Conservation (phyloP, 768 basidiomycete genomes). For the Calocera cornea region DNA sequence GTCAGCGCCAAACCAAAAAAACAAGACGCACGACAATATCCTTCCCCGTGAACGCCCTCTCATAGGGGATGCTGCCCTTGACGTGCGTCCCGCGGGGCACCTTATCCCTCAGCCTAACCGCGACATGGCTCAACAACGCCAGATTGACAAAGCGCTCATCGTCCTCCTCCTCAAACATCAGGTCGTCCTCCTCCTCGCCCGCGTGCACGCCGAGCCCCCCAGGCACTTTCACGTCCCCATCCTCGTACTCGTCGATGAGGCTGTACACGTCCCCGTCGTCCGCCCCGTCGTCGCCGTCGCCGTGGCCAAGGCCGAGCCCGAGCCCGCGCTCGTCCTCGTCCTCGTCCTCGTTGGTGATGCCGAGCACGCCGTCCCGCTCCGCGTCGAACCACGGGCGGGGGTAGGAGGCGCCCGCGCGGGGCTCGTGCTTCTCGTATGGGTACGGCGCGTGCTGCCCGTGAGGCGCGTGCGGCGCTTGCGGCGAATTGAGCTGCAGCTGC, state of each 20-base stretch:
- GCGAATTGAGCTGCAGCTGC: neutral
- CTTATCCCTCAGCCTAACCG: slow-evolving; percentile 77
- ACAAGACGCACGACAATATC: slow-evolving; percentile 74
- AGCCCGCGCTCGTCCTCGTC: neutral
- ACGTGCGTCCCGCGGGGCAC: slow-evolving; percentile 77
- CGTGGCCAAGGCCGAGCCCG: neutral
- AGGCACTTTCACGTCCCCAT: slow-evolving; percentile 1
- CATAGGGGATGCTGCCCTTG: slow-evolving; percentile 87
- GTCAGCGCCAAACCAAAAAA: neutral
- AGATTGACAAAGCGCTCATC: slow-evolving; percentile 76
- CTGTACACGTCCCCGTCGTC: neutral
- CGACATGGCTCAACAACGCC: slow-evolving; percentile 73
- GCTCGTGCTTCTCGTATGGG: too few species aligned
- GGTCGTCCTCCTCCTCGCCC: slow-evolving; percentile 30
- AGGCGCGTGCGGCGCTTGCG: neutral
- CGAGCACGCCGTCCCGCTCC: neutral
- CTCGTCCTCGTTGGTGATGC: neutral
- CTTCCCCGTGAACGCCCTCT: slow-evolving; percentile 81
- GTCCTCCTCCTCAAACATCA: slow-evolving; percentile 38
- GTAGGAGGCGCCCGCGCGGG: too few species aligned
- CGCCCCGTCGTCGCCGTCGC: neutral
- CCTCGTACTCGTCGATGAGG: slow-evolving; percentile 24
- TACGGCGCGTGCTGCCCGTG: neutral
- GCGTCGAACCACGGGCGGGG: too few species aligned
- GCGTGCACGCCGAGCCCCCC: slow-evolving; percentile 2